Percentiles rank a stretch among this genome's conserved stretches.
phyloP scores from a whole-genome alignment of 1,284 basidiomycete species.

The Afroboletus lepidellus region DNA sequence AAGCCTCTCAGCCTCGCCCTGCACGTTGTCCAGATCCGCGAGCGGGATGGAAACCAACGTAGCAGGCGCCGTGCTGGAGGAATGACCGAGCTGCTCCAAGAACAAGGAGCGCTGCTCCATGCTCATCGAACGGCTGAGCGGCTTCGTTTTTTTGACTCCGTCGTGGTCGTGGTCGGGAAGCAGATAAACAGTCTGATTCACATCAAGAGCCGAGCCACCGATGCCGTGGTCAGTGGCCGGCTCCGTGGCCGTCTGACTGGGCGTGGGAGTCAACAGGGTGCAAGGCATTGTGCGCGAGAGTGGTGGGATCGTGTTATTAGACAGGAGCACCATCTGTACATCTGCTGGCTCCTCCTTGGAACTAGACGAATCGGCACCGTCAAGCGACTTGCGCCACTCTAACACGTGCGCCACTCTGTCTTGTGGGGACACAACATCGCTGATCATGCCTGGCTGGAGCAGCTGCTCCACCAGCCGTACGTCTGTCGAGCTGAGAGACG shows the following conservation, averaged over 20 bases:
- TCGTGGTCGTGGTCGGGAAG: slow-evolving; percentile 12
- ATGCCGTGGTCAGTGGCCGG: slow-evolving; percentile 19
- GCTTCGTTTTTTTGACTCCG: slow-evolving; percentile 12
- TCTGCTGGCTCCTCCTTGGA: slow-evolving; percentile 3
- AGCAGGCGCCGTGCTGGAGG: slow-evolving; percentile 40
- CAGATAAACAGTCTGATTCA: slow-evolving; percentile 31
- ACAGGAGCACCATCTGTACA: not conserved
- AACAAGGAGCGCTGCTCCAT: slow-evolving; percentile 49
- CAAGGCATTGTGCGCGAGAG: slow-evolving; percentile 49
- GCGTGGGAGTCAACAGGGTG: slow-evolving; percentile 46
- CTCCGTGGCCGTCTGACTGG: slow-evolving; percentile 38
- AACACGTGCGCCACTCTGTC: slow-evolving; percentile 26
- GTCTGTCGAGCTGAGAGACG: slow-evolving; percentile 30
- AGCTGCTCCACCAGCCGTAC: slow-evolving; percentile 33
- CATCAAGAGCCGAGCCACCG: slow-evolving; percentile 20
- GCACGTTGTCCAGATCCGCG: slow-evolving; percentile 41
- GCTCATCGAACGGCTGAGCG: slow-evolving; percentile 50
- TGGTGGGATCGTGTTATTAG: not conserved
- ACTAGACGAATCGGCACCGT: not conserved
- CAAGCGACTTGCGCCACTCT: slow-evolving; percentile 28
- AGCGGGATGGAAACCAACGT: slow-evolving; percentile 46
- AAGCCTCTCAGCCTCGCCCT: slow-evolving; percentile 40
- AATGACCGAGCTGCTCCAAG: slow-evolving; percentile 42
- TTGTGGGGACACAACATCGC: slow-evolving; percentile 16
- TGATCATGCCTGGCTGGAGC: slow-evolving; percentile 33